Evolutionary conservation across 805 yeast species (phyloP), one percentile per base, ranked within the genome.

Genomic region (Torulaspora gathmanii): DNA sequence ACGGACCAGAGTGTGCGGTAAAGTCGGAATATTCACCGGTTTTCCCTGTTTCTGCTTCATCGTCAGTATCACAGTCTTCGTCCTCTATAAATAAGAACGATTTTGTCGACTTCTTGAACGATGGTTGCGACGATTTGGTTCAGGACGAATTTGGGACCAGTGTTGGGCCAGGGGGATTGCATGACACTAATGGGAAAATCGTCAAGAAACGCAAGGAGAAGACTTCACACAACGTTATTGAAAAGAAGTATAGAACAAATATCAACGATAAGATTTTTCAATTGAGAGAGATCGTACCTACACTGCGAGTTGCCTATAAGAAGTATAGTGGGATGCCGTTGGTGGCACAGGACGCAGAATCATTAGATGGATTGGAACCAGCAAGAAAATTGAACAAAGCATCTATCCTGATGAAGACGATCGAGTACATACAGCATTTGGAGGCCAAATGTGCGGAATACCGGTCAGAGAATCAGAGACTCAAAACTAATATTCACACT

Each of bases 371-470:
- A 2, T 70, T 85, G 46, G 76, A 78, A 38, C 90, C 91, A 0
- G 91, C 95, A 3, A 74, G 78, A 50, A 85, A 85, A 55, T 69
- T 85, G 50, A 85, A 84, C 63, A 85, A 85, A 60, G 93, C 91
- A 2, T 79, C 86, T 12, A 83, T 85, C 38, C 68, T 85, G 48
- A 71, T 84, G 22, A 85, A 85, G 56, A 86, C 91, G 1, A 79
- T 85, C 3, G 93, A 85, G 61, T 85, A 85, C 57, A 84, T 85
- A 51, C 78, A 75, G 52, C 90, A 84, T 63, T 70, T 85, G 61
- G 89, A 85, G 52, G 63, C 64, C 50, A 83, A 82, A 56, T 81
- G 81, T 55, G 77, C 72, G 1, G 40, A 60, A 1, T 70, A 81
- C 51, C 67, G 56, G 44, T 63, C 63, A 20, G 81, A 80, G 54